Percentiles rank a stretch among this genome's conserved stretches.
phyloP scores from a whole-genome alignment of 352 stramenopile genomes.

The Aphanomyces astaci region DNA sequence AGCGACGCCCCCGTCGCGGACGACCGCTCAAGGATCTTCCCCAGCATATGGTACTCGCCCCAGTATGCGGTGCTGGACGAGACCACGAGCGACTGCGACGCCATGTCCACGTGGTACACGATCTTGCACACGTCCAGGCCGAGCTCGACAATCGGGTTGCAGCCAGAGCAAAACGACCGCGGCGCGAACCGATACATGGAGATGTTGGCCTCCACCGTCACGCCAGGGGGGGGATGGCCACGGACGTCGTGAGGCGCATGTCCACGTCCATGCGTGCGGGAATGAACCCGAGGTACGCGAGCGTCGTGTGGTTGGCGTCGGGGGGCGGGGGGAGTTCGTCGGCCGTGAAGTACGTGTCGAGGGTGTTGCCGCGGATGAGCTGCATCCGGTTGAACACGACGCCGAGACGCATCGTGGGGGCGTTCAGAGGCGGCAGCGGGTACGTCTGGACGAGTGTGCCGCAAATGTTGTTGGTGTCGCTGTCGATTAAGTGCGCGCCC shows the following conservation, averaged over 20 bases:
- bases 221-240: neutral
- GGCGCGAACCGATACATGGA: neutral
- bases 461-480: neutral
- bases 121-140: neutral
- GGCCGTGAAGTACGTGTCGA: neutral
- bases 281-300: neutral
- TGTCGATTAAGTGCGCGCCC: neutral
- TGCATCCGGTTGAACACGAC: neutral
- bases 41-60: neutral
- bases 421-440: neutral
- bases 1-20: neutral
- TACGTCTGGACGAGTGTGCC: neutral
- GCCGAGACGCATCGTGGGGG: neutral
- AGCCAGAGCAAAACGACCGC: neutral
- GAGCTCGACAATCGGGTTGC: slow-evolving; percentile 4
- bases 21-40: neutral
- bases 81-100: neutral
- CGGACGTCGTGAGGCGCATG: slow-evolving; percentile 9
- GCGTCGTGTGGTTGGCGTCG: neutral
- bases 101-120: neutral
- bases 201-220: neutral
- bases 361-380: neutral
- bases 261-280: slow-evolving; percentile 8
- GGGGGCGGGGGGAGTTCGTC: neutral
- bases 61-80: neutral